These are phyloP conservation scores for Hypocreales sp. DNA, from an alignment of 2,329 filamentous ascomycete genomes.

Conservation along the genomic window DNA sequence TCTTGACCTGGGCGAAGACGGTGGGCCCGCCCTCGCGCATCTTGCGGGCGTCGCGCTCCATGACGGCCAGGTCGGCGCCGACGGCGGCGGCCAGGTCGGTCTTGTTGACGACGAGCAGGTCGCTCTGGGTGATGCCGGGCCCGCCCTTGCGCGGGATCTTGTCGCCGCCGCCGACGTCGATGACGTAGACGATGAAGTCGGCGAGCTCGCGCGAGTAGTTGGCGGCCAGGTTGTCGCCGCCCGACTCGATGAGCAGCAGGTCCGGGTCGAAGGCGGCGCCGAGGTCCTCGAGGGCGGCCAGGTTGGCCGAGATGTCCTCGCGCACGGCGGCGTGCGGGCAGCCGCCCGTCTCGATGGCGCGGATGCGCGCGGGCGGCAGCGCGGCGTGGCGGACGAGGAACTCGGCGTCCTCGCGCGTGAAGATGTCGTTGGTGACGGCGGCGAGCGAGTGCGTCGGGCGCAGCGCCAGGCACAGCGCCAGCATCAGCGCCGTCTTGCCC, in stretches of 20 bases:
- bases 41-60: slow-evolving; percentile 88
- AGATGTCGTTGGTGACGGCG: slow-evolving; percentile 97
- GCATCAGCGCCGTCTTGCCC: slow-evolving; percentile 94
- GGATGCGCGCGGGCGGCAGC: slow-evolving; percentile 68
- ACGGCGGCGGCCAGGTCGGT: slow-evolving; percentile 84
- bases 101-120: slow-evolving; percentile 91
- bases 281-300: slow-evolving; percentile 79
- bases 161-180: slow-evolving; percentile 90
- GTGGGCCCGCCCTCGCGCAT: slow-evolving; percentile 94
- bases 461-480: slow-evolving; percentile 74
- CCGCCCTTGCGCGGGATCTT: slow-evolving; percentile 95
- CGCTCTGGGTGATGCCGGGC: slow-evolving; percentile 91
- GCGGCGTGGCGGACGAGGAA: slow-evolving; percentile 83
- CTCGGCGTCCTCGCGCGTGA: slow-evolving; percentile 94
- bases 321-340: slow-evolving; percentile 95
- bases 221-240: slow-evolving; percentile 90
- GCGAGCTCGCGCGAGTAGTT: slow-evolving; percentile 93
- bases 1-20: slow-evolving; percentile 95
- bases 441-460: slow-evolving; percentile 74
- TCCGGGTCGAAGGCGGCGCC: slow-evolving; percentile 68
- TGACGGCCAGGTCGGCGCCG: slow-evolving; percentile 78
- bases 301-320: slow-evolving; percentile 89
- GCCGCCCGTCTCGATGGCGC: slow-evolving; percentile 92
- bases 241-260: slow-evolving; percentile 83
- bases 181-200: slow-evolving; percentile 97